Percentiles rank a stretch among this genome's conserved stretches.
Evolutionary conservation across 139 green algal species (phyloP).

Genomic region (Asterochloris erici): DNA sequence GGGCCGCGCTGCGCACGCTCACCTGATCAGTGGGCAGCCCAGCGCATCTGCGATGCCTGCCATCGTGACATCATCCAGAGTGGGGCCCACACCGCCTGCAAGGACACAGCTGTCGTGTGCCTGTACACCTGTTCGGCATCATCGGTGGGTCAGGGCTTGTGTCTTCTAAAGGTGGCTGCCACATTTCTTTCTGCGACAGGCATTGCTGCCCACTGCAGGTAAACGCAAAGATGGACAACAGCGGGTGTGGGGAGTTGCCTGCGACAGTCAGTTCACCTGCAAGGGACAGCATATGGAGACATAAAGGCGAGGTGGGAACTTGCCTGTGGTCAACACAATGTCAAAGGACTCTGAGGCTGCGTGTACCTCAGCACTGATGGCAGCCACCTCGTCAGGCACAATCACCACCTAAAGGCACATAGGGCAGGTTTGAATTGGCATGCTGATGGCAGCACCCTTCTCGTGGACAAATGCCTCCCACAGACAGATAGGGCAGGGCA

Average conservation of each 20-base stretch:
- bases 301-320: too few relatives aligned
- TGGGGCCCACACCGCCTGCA: slow-evolving; percentile 46
- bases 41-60: slow-evolving; percentile 43
- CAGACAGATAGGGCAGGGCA: too few relatives aligned
- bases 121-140: not conserved
- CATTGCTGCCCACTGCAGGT: too few relatives aligned
- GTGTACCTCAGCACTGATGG: slow-evolving; percentile 23
- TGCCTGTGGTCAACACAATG: slow-evolving; percentile 13
- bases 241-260: not conserved
- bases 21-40: slow-evolving; percentile 26
- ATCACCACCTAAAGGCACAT: slow-evolving; percentile 41
- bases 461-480: too few relatives aligned
- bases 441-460: too few relatives aligned
- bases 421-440: too few relatives aligned
- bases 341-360: slow-evolving; percentile 19
- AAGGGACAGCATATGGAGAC: too few relatives aligned
- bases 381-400: slow-evolving; percentile 63
- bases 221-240: not conserved
- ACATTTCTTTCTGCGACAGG: too few relatives aligned
- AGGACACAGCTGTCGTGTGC: not conserved
- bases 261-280: too few relatives aligned
- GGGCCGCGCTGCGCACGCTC: not conserved
- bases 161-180: too few relatives aligned
- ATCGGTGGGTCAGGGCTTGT: slow-evolving; percentile 2
- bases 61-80: slow-evolving; percentile 53